Base-by-base conservation (phyloP, 371 early-diverging fungal species). In the Mucor saturninus region DNA sequence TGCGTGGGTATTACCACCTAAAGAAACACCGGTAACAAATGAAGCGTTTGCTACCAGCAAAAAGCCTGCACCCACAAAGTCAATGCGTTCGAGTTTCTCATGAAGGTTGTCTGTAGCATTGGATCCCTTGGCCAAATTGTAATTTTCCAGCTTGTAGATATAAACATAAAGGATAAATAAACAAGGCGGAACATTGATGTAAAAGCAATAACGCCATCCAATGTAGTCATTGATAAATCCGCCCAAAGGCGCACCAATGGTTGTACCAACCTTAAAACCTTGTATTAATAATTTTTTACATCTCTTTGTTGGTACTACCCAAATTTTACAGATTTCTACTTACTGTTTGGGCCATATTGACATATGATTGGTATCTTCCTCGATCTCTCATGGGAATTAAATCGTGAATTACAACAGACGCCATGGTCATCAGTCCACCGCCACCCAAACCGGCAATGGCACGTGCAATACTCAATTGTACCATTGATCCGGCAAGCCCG, bases 371-470 rank as follows among this genome's bases (percentile, higher is more conserved):
- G 35, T 72, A 79, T 53, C 72, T 67, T 4, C 79, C 76, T 32
- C 79, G 59, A 29, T 68, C 35, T 29, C 73, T 50, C 57, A 76
- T 61, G 4, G 76, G 74, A 0, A 76, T 59, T 3, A 79, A 32
- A 40, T 79, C 79, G 52, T 76, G 76, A n/a, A 79, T 74, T 0
- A 70, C 62, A 40, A 74, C 62, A 7, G 74, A 64, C 0, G 65
- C 67, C 70, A 74, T 66, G 0, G 74, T 70, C 62, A 65, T 61
- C 8, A 94, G 68, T 1, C 96, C 96, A 8, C 90, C 91, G 0
- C 92, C 94, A 2, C 97, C 95, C 10, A 90, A 53, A 8, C 93
- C 93, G 3, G 91, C 84, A 38, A 91, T 56, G 3, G 91, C 91
- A 37, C 95, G 84, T 2, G 85, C 88, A n/a, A 87, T 71, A 42